Base-by-base conservation (phyloP, 805 yeast species). In the Lachancea fermentati region DNA sequence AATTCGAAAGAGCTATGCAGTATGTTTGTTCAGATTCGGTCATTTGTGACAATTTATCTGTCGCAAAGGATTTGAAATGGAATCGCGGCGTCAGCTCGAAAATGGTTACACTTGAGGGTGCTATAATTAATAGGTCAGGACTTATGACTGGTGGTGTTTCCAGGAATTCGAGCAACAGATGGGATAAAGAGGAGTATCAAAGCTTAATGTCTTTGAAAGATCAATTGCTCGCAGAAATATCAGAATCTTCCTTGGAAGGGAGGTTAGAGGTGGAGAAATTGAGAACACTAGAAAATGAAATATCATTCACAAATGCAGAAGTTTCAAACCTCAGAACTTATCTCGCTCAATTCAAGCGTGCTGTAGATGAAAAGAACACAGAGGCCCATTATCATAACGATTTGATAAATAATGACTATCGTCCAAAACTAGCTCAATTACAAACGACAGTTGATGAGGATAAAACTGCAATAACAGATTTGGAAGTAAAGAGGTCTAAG, bases 91-190 rank as follows among this genome's bases (percentile, higher is more conserved):
- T 77, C 19, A 72, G 72, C 36, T 78, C 76, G 30, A 87, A 85
- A 58, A 65, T 84, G 36, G 95, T 89, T 2, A 76, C 96, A 0
- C 53, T 86, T 11, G 87, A 86, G 36, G 98, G 98, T 2, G 76
- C 91, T 0, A 68, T 88, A 22, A 84, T 93, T 34, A 87, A 86
- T 55, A 79, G 78, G 52, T 80, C 91, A 4, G 96, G 96, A 5
- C 69, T 88, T 28, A 86, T 93, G 95, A 83, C 97, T 6, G 97
- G 97, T 58, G 97, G 97, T 49, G 65, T 70, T 19, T 69, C 77
- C 4, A 68, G 69, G n/a, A 68, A 68, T 30, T 55, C 50, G 15
- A 55, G 59, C 19, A 68, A 71, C 42, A 71, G 75, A 47, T 86
- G 95, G 95, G 87, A 80, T 57, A 86, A 82, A 53, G 72, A 75